Evolutionary conservation across 177 flowering plant genomes (phyloP).

Genomic region (Telopea speciosissima): DNA sequence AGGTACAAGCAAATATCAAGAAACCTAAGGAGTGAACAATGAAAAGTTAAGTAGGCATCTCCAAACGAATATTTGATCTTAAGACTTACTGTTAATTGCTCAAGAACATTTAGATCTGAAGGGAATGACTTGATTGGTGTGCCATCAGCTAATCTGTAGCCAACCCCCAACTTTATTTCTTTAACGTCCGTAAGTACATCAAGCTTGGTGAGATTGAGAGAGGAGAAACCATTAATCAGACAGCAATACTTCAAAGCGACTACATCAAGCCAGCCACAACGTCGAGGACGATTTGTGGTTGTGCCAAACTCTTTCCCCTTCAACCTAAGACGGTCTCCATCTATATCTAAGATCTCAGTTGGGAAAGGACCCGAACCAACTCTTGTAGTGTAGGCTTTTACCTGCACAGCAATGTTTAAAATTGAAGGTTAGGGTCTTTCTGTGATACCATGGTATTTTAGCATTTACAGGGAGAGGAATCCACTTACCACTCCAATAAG

Average conservation of each 20-base stretch:
- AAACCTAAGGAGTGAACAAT: background rate
- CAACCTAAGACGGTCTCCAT: constrained; percentile 71
- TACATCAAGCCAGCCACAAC: constrained; percentile 98
- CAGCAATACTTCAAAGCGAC: constrained; percentile 82
- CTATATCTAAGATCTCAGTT: constrained; percentile 74
- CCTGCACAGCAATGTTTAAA: constrained; percentile 41
- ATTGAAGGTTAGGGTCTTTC: background rate
- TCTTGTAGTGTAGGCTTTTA: constrained; percentile 93
- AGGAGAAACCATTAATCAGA: constrained; percentile 88
- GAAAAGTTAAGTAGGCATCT: no score
- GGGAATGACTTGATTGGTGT: constrained; percentile 72
- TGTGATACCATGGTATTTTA: background rate
- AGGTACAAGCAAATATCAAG: background rate
- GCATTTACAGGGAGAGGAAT: background rate
- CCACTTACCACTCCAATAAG: constrained; percentile 84
- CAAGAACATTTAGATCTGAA: constrained; percentile 65
- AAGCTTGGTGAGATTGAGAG: constrained; percentile 90
- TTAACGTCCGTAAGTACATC: constrained; percentile 85
- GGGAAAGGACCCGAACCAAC: constrained; percentile 99
- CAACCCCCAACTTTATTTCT: constrained; percentile 75
- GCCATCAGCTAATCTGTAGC: constrained; percentile 60
- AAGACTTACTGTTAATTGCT: constrained; percentile 56
- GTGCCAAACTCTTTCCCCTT: constrained; percentile 98
- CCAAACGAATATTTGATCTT: background rate
- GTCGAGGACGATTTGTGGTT: constrained; percentile 98